A percentile compares a stretch with the other conserved stretches of the same genome.
phyloP scores from a whole-genome alignment of 2,329 filamentous ascomycete genomes.

The Penicillium expansum region DNA sequence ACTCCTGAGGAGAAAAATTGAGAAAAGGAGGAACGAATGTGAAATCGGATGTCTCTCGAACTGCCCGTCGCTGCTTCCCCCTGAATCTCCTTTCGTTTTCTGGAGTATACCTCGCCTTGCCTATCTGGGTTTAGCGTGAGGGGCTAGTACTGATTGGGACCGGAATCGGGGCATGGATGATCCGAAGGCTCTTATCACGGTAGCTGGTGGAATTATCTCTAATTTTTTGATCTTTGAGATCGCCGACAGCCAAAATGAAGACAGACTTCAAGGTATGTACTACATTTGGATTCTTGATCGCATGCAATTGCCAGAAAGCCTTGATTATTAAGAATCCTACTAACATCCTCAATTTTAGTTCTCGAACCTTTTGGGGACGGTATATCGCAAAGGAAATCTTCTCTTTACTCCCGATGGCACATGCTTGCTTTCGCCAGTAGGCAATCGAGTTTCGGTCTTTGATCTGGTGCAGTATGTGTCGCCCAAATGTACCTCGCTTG shows the following conservation, averaged over 20 bases:
- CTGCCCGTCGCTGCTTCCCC: slow-evolving; percentile 26
- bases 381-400: slow-evolving; percentile 97
- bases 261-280: slow-evolving; percentile 86
- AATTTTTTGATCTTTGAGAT: slow-evolving; percentile 27
- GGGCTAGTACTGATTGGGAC: slow-evolving; percentile 11
- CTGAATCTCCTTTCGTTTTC: slow-evolving; percentile 32
- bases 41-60: slow-evolving; percentile 11
- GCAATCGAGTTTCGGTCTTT: slow-evolving; percentile 93
- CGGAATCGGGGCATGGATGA: slow-evolving; percentile 21
- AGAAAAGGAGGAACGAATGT: slow-evolving; percentile 16
- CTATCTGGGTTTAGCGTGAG: slow-evolving; percentile 21
- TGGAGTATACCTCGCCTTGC: slow-evolving; percentile 30
- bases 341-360: slow-evolving; percentile 61
- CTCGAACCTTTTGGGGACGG: slow-evolving; percentile 95
- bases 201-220: slow-evolving; percentile 14
- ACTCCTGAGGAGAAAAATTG: slow-evolving; percentile 16
- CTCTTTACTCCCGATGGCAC: slow-evolving; percentile 96
- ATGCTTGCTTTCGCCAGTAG: slow-evolving; percentile 91
- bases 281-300: not conserved
- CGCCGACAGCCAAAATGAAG: slow-evolving; percentile 67
- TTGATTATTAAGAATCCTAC: not conserved
- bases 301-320: not conserved
- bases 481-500: not conserved
- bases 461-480: slow-evolving; percentile 79
- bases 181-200: slow-evolving; percentile 25